phyloP scores from a whole-genome alignment of 495 filamentous ascomycete genomes.

The Alectoria sarmentosa region DNA sequence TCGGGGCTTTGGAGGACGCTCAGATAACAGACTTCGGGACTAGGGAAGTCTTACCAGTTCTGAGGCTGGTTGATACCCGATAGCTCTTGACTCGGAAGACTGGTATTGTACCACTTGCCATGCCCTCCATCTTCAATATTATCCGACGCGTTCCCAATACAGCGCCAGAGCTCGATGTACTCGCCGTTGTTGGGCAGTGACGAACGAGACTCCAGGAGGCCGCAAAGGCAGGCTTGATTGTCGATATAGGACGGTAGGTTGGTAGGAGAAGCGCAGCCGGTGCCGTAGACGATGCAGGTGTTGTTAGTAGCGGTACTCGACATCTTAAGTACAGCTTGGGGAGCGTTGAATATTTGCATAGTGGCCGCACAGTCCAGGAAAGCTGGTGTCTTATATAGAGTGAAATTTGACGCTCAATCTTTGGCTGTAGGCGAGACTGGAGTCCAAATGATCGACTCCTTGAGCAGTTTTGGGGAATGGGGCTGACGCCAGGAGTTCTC shows the following conservation, averaged over 20 bases:
- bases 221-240: slow-evolving; percentile 19
- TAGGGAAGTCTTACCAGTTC: slow-evolving; percentile 9
- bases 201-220: slow-evolving; percentile 19
- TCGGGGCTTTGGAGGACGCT: not conserved
- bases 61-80: slow-evolving; percentile 22
- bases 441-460: slow-evolving; percentile 3
- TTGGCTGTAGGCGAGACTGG: not conserved
- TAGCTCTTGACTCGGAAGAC: slow-evolving; percentile 20
- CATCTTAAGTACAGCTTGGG: slow-evolving; percentile 14
- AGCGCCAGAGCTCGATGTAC: slow-evolving; percentile 18
- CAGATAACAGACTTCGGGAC: not conserved
- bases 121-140: slow-evolving; percentile 13
- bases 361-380: not conserved
- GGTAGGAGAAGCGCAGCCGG: slow-evolving; percentile 18
- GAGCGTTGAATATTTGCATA: slow-evolving; percentile 12
- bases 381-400: not conserved
- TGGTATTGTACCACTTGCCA: slow-evolving; percentile 25
- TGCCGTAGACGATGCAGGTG: slow-evolving; percentile 18
- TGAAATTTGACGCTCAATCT: not conserved
- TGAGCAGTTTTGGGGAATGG: not conserved
- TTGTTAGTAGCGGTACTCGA: slow-evolving; percentile 14
- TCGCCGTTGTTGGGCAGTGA: slow-evolving; percentile 18
- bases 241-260: slow-evolving; percentile 23
- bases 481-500: not conserved
- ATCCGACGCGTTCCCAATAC: slow-evolving; percentile 20